phyloP scores from a whole-genome alignment of 257 asterid species.

The Nyctanthes arbortristis region DNA sequence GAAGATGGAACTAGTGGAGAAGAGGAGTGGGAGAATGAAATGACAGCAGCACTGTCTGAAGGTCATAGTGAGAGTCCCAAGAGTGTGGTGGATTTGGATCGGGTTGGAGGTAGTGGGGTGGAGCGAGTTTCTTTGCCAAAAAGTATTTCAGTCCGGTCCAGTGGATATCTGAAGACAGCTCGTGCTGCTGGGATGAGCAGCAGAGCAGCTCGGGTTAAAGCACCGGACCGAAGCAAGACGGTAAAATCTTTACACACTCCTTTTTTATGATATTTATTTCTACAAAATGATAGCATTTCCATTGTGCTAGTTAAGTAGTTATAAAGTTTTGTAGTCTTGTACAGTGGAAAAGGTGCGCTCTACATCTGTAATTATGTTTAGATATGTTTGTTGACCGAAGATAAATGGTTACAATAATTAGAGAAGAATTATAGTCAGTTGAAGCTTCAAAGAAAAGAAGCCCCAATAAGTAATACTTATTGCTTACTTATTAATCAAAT shows the following conservation, averaged over 20 bases:
- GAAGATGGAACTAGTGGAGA: conserved; percentile 31
- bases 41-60: conserved; percentile 21
- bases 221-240: conserved; percentile 31
- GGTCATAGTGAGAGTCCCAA: conserved; percentile 39
- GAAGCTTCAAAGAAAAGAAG: background rate
- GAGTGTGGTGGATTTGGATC: conserved; percentile 48
- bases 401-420: background rate
- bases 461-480: background rate
- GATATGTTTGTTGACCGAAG: background rate
- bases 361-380: background rate
- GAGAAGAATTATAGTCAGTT: background rate
- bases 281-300: background rate
- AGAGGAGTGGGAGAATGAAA: conserved; percentile 40
- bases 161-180: conserved; percentile 46
- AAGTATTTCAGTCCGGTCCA: conserved; percentile 73
- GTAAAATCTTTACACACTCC: conserved; percentile 25
- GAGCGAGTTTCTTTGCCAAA: conserved; percentile 62
- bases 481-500: background rate
- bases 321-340: background rate
- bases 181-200: conserved; percentile 40
- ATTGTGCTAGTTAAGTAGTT: background rate
- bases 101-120: conserved; percentile 26
- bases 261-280: background rate
- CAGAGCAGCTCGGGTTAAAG: conserved; percentile 26
- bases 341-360: background rate